A percentile compares a stretch with the other conserved stretches of the same genome.
Evolutionary conservation across 2,329 filamentous ascomycete genomes (phyloP).

Genomic region (Penicillium hordei): DNA sequence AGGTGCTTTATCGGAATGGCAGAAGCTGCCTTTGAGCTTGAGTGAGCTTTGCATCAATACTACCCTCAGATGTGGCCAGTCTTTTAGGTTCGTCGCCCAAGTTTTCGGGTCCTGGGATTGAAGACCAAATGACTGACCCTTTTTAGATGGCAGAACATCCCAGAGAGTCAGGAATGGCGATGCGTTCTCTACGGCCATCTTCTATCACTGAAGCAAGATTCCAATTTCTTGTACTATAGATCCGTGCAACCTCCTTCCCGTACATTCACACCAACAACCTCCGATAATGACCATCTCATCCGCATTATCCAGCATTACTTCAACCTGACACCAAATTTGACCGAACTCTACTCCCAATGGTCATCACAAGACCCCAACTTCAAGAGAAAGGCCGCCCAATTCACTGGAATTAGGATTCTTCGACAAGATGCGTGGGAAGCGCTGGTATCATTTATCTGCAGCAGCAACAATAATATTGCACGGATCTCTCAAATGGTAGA

Average conservation of each 20-base stretch:
- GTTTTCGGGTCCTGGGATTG: not conserved
- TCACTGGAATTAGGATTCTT: constrained; percentile 87
- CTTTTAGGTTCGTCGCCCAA: constrained; percentile 62
- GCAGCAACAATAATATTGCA: constrained; percentile 96
- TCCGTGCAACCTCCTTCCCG: constrained; percentile 33
- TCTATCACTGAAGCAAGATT: constrained; percentile 79
- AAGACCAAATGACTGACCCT: constrained; percentile 5
- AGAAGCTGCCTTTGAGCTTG: constrained; percentile 76
- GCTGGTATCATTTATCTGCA: constrained; percentile 92
- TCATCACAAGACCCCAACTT: constrained; percentile 83
- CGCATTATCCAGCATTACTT: constrained; percentile 80
- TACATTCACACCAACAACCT: constrained; percentile 34
- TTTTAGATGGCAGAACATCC: constrained; percentile 73
- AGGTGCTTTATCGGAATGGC: constrained; percentile 71
- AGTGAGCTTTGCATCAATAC: constrained; percentile 92
- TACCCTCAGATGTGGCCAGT: constrained; percentile 90
- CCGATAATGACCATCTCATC: constrained; percentile 63
- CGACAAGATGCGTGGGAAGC: constrained; percentile 97
- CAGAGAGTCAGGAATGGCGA: constrained; percentile 79
- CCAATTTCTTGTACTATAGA: constrained; percentile 74
- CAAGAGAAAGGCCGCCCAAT: constrained; percentile 78
- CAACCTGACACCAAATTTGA: constrained; percentile 76
- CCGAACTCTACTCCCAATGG: constrained; percentile 81
- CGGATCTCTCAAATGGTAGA: constrained; percentile 96
- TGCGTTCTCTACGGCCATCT: constrained; percentile 85